Evolutionary conservation across 2,329 filamentous ascomycete genomes (phyloP), one percentile per base, ranked within the genome.

Genomic region (Claviceps cyperi): DNA sequence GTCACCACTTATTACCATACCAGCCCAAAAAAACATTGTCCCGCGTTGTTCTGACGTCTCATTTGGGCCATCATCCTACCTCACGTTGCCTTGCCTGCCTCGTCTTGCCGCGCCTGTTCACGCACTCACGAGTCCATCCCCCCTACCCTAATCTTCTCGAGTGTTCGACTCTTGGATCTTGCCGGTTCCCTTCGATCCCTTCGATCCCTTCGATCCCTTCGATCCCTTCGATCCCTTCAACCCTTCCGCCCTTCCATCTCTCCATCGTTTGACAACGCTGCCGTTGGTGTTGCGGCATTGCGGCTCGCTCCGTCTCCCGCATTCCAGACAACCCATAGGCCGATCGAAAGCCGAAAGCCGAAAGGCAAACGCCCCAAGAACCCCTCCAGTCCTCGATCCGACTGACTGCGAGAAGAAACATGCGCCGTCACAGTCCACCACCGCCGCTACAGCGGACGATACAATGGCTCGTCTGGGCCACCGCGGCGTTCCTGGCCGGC

Each of bases 391-490:
- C 28, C 28, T 32, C 28, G 9, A 32, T 32, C 9, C 7, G n/a
- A n/a, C 21, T 5, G 28, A 32, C 28, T 32, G 28, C 17, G 19
- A 41, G 39, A 21, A 5, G 2, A 22, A 41, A 9, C 41, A 52
- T 52, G 47, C 47, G 22, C 28, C 43, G 15, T 37, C 43, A 24
- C 47, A 44, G 43, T 47, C 38, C 36, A 36, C n/a, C 28, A 46
- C 50, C 54, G 21, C 47, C 46, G n/a, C 40, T 43, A 44, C 49
- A 38, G 15, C 39, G 50, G 37, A 47, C 53, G 41, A 39, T 37
- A 41, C 52, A 46, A 21, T 44, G 32, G 28, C 49, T 71, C 53
- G 58, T 73, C 54, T 59, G 73, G 55, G 61, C 60, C 52, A 60
- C 55, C 57, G 63, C 56, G 53, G 59, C 59, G 58, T 61, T 55